A percentile compares a stretch with the other conserved stretches of the same genome.
phyloP scores from a whole-genome alignment of 768 basidiomycete genomes.

The Amanita muscaria region DNA sequence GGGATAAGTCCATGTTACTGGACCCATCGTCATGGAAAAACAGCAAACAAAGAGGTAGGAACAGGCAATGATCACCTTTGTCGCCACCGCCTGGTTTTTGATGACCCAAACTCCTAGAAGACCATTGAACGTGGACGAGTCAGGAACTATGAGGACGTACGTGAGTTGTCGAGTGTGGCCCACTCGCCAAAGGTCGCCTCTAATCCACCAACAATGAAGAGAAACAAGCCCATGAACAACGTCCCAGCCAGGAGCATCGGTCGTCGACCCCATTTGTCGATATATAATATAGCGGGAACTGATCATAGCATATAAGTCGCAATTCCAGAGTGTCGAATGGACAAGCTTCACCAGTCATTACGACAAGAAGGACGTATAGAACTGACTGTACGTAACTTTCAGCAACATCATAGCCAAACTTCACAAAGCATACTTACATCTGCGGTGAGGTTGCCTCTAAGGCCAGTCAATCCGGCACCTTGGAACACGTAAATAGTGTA shows the following conservation, averaged over 20 bases:
- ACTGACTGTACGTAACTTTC: too few relatives aligned
- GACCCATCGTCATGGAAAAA: slow-evolving; percentile 69
- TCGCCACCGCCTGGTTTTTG: slow-evolving; percentile 40
- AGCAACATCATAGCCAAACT: too few relatives aligned
- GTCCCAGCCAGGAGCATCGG: slow-evolving; percentile 65
- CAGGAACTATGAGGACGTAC: too few relatives aligned
- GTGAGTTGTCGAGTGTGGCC: slow-evolving; percentile 34
- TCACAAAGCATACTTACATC: too few relatives aligned
- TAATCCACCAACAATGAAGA: slow-evolving; percentile 69
- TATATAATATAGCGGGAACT: slow-evolving; percentile 52
- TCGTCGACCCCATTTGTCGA: slow-evolving; percentile 76
- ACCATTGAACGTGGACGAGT: too few relatives aligned
- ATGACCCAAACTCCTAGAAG: too few relatives aligned
- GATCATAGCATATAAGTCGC: too few relatives aligned
- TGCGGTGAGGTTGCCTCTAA: slow-evolving; percentile 68
- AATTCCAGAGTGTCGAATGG: too few relatives aligned
- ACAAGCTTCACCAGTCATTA: too few relatives aligned
- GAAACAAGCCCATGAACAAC: slow-evolving; percentile 65
- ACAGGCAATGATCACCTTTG: slow-evolving; percentile 67
- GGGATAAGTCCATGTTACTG: slow-evolving; percentile 64
- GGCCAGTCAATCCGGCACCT: too few relatives aligned
- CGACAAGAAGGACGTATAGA: slow-evolving; percentile 49
- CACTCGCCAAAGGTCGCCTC: slow-evolving; percentile 61
- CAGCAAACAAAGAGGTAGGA: slow-evolving; percentile 71
- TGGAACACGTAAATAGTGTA: too few relatives aligned